Conservation (phyloP, 306 rosid species). For the Gastrolobium bilobum region DNA sequence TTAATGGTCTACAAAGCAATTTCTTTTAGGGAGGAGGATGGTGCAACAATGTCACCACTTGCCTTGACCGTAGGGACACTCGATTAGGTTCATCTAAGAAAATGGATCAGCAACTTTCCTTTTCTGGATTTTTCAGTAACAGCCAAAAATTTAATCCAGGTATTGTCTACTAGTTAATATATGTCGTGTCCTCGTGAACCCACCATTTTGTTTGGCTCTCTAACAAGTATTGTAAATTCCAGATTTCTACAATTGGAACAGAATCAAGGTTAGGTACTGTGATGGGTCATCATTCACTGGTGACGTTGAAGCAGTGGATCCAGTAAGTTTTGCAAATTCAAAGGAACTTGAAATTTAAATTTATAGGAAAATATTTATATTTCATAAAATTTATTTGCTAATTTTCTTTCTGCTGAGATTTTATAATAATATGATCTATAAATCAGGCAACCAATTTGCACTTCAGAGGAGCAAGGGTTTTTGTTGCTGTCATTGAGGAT, state of each 20-base stretch:
- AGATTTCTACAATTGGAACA: conserved; percentile 90
- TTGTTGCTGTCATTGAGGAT: conserved; percentile 69
- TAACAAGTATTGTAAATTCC: conserved; percentile 32
- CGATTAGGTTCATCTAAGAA: conserved; percentile 84
- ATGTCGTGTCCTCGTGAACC: neutral
- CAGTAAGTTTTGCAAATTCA: conserved; percentile 61
- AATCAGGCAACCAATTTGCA: conserved; percentile 77
- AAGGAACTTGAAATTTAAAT: neutral
- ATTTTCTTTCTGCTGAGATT: conserved; percentile 32
- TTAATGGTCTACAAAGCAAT: conserved; percentile 26
- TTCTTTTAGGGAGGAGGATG: conserved; percentile 91
- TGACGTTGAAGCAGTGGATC: conserved; percentile 76
- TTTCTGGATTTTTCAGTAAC: conserved; percentile 78
- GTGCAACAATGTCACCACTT: conserved; percentile 85
- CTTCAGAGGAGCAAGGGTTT: conserved; percentile 89
- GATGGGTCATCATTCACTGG: conserved; percentile 94
- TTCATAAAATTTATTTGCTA: neutral
- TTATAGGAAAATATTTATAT: neutral
- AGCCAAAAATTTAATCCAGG: conserved; percentile 75
- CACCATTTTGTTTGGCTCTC: neutral
- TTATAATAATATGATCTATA: neutral
- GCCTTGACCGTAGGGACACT: conserved; percentile 71
- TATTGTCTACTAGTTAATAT: conserved; percentile 37
- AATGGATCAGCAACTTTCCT: conserved; percentile 65
- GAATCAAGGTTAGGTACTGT: conserved; percentile 88